Evolutionary conservation across 768 basidiomycete genomes (phyloP).

Genomic region (Russula abietina): DNA sequence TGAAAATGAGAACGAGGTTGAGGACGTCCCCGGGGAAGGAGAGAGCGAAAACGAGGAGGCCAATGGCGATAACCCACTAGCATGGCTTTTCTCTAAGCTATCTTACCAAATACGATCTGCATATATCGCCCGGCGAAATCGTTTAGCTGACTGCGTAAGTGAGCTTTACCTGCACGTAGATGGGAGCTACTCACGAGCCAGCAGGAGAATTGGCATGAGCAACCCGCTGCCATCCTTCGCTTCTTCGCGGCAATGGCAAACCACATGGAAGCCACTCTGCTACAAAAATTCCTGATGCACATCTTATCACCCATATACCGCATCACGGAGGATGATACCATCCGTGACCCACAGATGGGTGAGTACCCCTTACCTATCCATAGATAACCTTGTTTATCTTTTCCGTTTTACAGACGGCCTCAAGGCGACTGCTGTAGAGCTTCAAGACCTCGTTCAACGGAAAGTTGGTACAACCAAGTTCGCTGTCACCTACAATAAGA

Average conservation of each 20-base stretch:
- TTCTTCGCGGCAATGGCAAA: slow-evolving; percentile 94
- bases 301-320: slow-evolving; percentile 84
- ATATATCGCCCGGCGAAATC: slow-evolving; percentile 62
- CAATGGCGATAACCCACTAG: slow-evolving; percentile 46
- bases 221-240: slow-evolving; percentile 71
- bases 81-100: slow-evolving; percentile 92
- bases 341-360: slow-evolving; percentile 77
- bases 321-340: slow-evolving; percentile 79
- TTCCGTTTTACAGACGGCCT: slow-evolving; percentile 57
- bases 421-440: slow-evolving; percentile 70
- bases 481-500: slow-evolving; percentile 68
- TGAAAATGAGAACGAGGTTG: slow-evolving; percentile 29
- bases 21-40: slow-evolving; percentile 9
- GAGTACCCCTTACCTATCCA: slow-evolving; percentile 26
- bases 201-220: slow-evolving; percentile 78
- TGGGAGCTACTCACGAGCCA: background rate
- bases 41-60: slow-evolving; percentile 9
- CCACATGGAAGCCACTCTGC: slow-evolving; percentile 49
- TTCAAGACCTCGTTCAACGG: slow-evolving; percentile 79
- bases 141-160: slow-evolving; percentile 42
- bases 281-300: slow-evolving; percentile 73
- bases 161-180: background rate
- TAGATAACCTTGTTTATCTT: background rate
- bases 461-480: slow-evolving; percentile 89
- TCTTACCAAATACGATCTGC: slow-evolving; percentile 82